Evolutionary conservation across 73 alveolate species (phyloP).

Genomic region (Tetrahymena malaccensis): DNA sequence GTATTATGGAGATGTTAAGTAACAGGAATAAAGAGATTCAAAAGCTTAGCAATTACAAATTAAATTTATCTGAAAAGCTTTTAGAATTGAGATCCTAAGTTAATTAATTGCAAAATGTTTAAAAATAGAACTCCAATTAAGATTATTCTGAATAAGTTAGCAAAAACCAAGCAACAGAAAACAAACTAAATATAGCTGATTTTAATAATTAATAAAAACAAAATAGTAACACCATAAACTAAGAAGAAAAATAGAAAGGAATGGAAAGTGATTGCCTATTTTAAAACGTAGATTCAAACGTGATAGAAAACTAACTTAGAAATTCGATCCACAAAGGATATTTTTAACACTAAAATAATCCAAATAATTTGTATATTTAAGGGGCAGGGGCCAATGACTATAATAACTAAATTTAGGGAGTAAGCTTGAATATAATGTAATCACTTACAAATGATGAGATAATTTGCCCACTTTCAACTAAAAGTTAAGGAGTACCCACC

Average conservation of each 20-base stretch:
- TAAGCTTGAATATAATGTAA: background rate
- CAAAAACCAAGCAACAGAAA: background rate
- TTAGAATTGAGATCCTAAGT: background rate
- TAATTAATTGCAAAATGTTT: background rate
- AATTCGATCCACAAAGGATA: background rate
- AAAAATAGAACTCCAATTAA: background rate
- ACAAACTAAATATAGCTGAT: background rate
- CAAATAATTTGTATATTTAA: background rate
- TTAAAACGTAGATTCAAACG: background rate
- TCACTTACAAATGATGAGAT: background rate
- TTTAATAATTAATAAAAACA: too few relatives aligned
- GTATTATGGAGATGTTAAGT: background rate
- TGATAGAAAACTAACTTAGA: background rate
- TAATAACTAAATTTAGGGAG: background rate
- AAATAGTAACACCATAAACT: too few relatives aligned
- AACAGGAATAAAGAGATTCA: background rate
- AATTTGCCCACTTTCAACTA: background rate
- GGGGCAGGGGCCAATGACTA: background rate
- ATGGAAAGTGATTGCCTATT: background rate
- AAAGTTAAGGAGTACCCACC: background rate
- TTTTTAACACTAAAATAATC: background rate
- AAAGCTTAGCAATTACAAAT: background rate
- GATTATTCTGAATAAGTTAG: background rate
- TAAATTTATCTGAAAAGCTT: background rate
- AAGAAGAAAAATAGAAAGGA: background rate